Percentiles rank a stretch among this genome's conserved stretches.
Evolutionary conservation across 805 yeast species (phyloP).

Genomic region (Saccharomycopsis oosterbeekiorum): DNA sequence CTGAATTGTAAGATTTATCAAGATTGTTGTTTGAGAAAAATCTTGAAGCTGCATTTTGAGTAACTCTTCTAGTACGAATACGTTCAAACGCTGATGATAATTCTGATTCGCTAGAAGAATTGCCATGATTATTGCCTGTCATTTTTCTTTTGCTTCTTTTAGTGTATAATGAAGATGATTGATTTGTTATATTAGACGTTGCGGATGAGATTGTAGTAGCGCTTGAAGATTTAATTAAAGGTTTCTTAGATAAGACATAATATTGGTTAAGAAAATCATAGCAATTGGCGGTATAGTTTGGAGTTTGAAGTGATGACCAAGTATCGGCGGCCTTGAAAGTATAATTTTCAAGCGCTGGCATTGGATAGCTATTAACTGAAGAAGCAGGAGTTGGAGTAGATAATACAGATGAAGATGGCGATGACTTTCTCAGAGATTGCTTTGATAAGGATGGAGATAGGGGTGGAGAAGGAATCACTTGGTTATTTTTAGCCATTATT

Average conservation of each 20-base stretch:
- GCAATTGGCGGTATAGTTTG: conserved; percentile 40
- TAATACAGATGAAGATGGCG: background rate
- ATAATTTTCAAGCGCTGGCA: conserved; percentile 37
- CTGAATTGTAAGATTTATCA: background rate
- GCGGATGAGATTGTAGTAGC: conserved; percentile 3
- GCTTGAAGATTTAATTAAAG: conserved; percentile 20
- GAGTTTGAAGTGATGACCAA: conserved; percentile 34
- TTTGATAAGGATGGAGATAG: conserved; percentile 32
- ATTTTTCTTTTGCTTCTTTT: conserved; percentile 13
- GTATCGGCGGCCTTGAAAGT: conserved; percentile 39
- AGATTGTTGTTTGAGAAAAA: background rate
- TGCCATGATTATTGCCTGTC: background rate
- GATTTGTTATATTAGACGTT: conserved; percentile 1
- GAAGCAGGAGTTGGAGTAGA: background rate
- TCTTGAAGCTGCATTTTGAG: conserved; percentile 24
- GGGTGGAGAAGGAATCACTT: conserved; percentile 36
- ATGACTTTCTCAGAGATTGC: conserved; percentile 8
- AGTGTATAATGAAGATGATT: background rate
- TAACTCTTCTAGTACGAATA: conserved; percentile 46
- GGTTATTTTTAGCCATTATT: conserved; percentile 11
- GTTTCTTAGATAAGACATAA: conserved; percentile 17
- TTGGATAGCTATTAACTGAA: conserved; percentile 31
- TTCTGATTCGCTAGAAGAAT: conserved; percentile 7
- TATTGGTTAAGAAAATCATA: conserved; percentile 46
- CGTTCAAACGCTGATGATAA: conserved; percentile 27